phyloP scores from a whole-genome alignment of 2,329 filamentous ascomycete genomes.

The Lachnellula occidentalis region DNA sequence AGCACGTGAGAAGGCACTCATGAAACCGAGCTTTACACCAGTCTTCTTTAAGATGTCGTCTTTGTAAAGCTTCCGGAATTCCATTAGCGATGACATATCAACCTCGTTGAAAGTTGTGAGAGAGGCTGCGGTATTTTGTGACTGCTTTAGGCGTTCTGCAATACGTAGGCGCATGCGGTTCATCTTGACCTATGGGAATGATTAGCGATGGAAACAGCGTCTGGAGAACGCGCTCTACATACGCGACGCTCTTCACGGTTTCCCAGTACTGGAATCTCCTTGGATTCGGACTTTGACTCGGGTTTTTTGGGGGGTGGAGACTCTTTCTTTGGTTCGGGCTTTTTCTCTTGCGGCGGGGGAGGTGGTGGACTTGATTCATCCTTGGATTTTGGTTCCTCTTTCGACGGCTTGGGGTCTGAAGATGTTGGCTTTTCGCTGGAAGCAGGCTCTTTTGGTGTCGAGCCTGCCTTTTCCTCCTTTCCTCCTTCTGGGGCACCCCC shows the following conservation, averaged over 20 bases:
- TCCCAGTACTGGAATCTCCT: slow-evolving; percentile 47
- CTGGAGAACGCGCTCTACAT: slow-evolving; percentile 35
- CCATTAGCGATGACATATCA: slow-evolving; percentile 96
- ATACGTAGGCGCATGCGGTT: slow-evolving; percentile 98
- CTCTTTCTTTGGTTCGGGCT: slow-evolving; percentile 36
- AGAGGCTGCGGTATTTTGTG: slow-evolving; percentile 95
- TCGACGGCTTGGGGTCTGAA: slow-evolving; percentile 35
- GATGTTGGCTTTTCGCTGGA: slow-evolving; percentile 51
- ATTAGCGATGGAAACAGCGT: slow-evolving; percentile 6
- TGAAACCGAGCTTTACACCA: slow-evolving; percentile 97
- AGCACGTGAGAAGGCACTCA: slow-evolving; percentile 94
- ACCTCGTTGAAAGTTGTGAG: slow-evolving; percentile 99
- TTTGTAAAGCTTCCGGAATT: slow-evolving; percentile 96
- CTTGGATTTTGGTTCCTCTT: slow-evolving; percentile 38
- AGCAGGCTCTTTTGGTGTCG: slow-evolving; percentile 54
- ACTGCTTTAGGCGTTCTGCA: slow-evolving; percentile 96
- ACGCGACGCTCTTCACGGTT: slow-evolving; percentile 84
- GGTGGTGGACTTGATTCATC: slow-evolving; percentile 36
- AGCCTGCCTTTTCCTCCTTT: slow-evolving; percentile 43
- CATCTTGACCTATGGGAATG: slow-evolving; percentile 78
- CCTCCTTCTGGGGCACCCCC: slow-evolving; percentile 58
- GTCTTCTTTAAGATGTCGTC: slow-evolving; percentile 94
- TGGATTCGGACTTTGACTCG: slow-evolving; percentile 31
- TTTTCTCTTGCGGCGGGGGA: slow-evolving; percentile 35
- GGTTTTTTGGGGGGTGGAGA: slow-evolving; percentile 35